Base-by-base conservation (phyloP, 306 rosid species). In the Ziziphus jujuba region DNA sequence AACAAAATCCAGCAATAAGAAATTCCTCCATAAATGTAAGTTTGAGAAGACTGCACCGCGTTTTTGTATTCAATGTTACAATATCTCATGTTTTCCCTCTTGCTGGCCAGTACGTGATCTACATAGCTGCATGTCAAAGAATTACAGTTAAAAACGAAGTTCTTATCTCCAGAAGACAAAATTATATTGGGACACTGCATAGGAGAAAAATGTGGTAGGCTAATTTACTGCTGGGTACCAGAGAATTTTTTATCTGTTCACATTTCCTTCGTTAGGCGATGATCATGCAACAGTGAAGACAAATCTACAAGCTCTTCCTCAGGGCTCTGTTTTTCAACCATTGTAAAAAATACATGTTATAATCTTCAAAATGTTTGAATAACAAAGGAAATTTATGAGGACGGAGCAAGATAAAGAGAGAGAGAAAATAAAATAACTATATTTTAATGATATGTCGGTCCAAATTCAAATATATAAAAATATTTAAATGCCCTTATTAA, bases 221-320 rank as follows among this genome's bases (percentile, higher is more conserved):
- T 38, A 63, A 78, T 91, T 88, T 80, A 93, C 97, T 85, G 96
- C 84, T 85, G 97, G 56, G 97, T 93, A 80, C 84, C 88, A 97
- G 65, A 90, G 77, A 66, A 93, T 86, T 50, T 84, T 96, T 17
- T 97, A 88, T 77, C 99, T 93, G 85, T 93, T 93, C 72, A 77
- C 59, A 76, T 80, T 85, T 96, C 97, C 2, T 93, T 96, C 56
- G 65, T 87, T 66, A 93, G 67, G 50, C 76, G 93, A 71, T 93
- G 99, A 75, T 91, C 96, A 47, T 93, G 90, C 61, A 93, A 77
- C 68, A 91, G 72, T 22, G 96, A 85, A 31, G 99, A 93, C 81
- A 93, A 81, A 57, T 87, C 96, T 20, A 93, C 96, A 74, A 93
- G 99, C 78, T 78, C 95, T 61, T 85, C 95, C 79, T 93, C 97